Percentiles rank a stretch among this genome's conserved stretches.
These are phyloP conservation scores for Juncus effusus DNA, from an alignment of 176 grass and related monocot genomes.

Conservation along the genomic window DNA sequence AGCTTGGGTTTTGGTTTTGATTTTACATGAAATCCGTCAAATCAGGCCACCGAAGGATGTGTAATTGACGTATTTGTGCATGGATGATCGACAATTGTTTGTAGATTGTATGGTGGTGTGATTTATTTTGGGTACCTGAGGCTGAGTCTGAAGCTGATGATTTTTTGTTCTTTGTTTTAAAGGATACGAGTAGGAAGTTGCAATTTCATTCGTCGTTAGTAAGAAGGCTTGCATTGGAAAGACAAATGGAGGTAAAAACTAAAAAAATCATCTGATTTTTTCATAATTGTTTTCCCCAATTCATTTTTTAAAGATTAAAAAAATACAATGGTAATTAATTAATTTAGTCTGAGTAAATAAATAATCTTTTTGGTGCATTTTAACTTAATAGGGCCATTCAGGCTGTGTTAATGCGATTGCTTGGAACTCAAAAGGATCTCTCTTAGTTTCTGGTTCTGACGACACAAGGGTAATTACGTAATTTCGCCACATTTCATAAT, in stretches of 20 bases:
- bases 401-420: conserved; percentile 92
- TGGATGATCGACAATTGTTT: conserved; percentile 6
- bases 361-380: background rate
- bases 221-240: conserved; percentile 73
- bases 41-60: too few species aligned
- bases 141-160: background rate
- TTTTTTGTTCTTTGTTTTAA: conserved; percentile 19
- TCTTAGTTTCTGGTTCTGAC: conserved; percentile 96
- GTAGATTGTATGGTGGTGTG: background rate
- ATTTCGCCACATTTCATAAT: background rate
- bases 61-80: too few species aligned
- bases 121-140: background rate
- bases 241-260: conserved; percentile 61
- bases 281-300: too few species aligned
- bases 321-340: too few species aligned
- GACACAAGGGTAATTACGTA: conserved; percentile 74
- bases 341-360: background rate
- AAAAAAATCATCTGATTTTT: too few species aligned
- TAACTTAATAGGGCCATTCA: conserved; percentile 51
- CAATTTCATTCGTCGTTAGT: conserved; percentile 89
- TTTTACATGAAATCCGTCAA: too few species aligned
- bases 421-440: conserved; percentile 87
- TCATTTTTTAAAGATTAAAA: background rate
- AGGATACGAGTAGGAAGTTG: conserved; percentile 56
- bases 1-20: background rate